A percentile compares a stretch with the other conserved stretches of the same genome.
Evolutionary conservation across 2,329 filamentous ascomycete genomes (phyloP).

Genomic region (Ophiosphaerella korrae): DNA sequence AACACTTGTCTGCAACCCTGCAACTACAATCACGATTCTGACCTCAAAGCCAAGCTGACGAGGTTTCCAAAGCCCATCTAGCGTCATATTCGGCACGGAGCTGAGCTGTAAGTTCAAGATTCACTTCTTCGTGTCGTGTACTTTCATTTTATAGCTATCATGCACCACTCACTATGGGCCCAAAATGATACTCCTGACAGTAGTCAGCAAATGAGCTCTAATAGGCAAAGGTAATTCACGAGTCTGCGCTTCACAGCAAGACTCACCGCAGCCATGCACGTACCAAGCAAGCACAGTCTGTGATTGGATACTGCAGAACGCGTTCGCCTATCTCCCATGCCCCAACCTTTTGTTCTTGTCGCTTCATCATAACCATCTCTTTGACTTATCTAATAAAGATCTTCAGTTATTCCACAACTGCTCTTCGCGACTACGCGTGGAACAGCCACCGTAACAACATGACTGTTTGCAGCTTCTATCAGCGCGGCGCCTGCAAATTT

Average conservation of each 20-base stretch:
- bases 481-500: conserved; percentile 68
- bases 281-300: conserved; percentile 7
- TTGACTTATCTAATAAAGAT: conserved; percentile 13
- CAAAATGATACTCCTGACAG: conserved; percentile 2
- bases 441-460: conserved; percentile 25
- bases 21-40: no score
- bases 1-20: no score
- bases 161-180: conserved; percentile 27
- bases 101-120: no score
- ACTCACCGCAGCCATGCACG: conserved; percentile 6
- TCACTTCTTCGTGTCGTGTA: no score
- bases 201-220: conserved; percentile 3
- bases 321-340: conserved; percentile 21
- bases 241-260: conserved; percentile 8
- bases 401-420: conserved; percentile 14
- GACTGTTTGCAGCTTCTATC: conserved; percentile 67
- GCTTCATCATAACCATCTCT: conserved; percentile 6
- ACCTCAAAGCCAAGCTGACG: no score
- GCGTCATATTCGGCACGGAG: not conserved
- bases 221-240: conserved; percentile 27
- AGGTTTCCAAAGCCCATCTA: not conserved
- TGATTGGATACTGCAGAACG: conserved; percentile 28
- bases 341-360: conserved; percentile 8
- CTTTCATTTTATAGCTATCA: conserved; percentile 1
- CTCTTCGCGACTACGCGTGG: not conserved